Percentiles rank a stretch among this genome's conserved stretches.
Conservation (phyloP, 371 early-diverging fungal species). For the Syncephalastrum contaminatum region DNA sequence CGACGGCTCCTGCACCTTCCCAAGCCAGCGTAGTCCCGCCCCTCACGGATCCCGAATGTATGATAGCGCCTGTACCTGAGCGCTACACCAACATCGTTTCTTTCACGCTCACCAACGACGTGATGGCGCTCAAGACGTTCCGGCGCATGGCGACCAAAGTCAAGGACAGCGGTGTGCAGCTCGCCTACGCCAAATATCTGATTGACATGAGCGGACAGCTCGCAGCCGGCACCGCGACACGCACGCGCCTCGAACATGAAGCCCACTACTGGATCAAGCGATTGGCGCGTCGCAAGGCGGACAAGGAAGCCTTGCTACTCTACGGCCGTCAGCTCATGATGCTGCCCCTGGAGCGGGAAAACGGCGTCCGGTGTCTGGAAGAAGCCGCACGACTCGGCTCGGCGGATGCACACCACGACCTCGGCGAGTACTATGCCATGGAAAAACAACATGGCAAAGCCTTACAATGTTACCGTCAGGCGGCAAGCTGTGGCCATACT, state of each 20-base stretch:
- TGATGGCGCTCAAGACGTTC: constrained; percentile 49
- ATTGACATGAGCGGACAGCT: constrained; percentile 37
- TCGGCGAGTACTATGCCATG: constrained; percentile 45
- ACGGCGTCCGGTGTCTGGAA: constrained; percentile 14
- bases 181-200: constrained; percentile 74
- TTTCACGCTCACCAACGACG: constrained; percentile 24
- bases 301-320: constrained; percentile 71
- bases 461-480: constrained; percentile 71
- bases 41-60: not conserved
- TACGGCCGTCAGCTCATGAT: constrained; percentile 63
- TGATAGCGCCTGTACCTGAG: not conserved
- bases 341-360: not conserved
- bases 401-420: constrained; percentile 5
- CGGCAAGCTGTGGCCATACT: constrained; percentile 69
- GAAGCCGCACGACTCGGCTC: constrained; percentile 17
- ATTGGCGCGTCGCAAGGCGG: constrained; percentile 57
- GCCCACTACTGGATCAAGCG: constrained; percentile 75
- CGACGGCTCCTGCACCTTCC: not conserved
- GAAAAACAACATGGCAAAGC: constrained; percentile 65
- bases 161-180: constrained; percentile 62
- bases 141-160: constrained; percentile 77
- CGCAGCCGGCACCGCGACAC: constrained; percentile 6
- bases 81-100: constrained; percentile 17
- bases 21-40: not conserved
- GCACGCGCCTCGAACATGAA: constrained; percentile 46